These are phyloP conservation scores for Ambrosia artemisiifolia DNA, from an alignment of 129 eudicot species.

Conservation along the genomic window DNA sequence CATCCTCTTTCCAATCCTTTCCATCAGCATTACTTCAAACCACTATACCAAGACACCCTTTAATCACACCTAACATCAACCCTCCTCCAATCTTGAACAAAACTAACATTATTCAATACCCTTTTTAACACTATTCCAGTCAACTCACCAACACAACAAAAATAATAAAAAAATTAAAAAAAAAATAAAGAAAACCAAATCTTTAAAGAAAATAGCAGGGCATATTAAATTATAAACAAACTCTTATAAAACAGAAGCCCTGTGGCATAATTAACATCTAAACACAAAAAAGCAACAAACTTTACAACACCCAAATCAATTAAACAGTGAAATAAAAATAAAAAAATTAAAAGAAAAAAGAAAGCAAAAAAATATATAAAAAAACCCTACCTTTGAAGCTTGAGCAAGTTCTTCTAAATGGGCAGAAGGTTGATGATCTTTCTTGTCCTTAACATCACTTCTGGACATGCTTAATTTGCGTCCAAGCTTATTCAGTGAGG, in stretches of 20 bases:
- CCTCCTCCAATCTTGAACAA: background rate
- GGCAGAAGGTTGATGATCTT: conserved; percentile 48
- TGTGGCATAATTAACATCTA: background rate
- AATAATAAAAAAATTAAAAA: background rate
- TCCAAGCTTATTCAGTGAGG: conserved; percentile 57
- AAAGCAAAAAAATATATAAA: background rate
- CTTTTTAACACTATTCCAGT: background rate
- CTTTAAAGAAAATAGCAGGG: background rate
- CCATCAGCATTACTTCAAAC: conserved; percentile 8
- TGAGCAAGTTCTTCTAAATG: conserved; percentile 54
- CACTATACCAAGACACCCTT: background rate
- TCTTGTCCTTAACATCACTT: conserved; percentile 46
- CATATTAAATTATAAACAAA: background rate
- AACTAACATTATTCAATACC: background rate
- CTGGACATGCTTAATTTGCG: conserved; percentile 49
- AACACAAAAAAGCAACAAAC: background rate
- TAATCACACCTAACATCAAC: background rate
- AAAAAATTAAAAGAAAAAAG: background rate
- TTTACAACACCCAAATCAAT: conserved; percentile 14
- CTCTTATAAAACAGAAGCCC: background rate
- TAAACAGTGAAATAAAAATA: background rate
- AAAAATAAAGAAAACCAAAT: too few species aligned
- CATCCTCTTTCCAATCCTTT: background rate
- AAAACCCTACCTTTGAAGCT: conserved; percentile 61
- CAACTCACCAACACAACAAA: background rate